Evolutionary conservation across 2,329 filamentous ascomycete species (phyloP).

Genomic region (Xylaria polymorpha): DNA sequence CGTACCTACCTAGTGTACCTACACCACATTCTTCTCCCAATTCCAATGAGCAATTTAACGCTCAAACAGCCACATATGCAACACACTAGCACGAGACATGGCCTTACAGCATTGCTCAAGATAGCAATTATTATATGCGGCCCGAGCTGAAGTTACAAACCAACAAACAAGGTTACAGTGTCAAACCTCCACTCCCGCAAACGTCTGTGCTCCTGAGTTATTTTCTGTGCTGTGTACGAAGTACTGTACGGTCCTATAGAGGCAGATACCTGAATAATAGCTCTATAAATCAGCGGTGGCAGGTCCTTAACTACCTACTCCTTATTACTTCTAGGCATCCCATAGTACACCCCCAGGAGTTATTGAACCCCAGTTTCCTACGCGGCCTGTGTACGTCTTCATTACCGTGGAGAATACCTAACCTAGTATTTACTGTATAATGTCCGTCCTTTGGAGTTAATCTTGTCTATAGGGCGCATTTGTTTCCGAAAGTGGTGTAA

Average conservation of each 20-base stretch:
- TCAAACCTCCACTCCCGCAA: slow-evolving; percentile 6
- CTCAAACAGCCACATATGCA: slow-evolving; percentile 35
- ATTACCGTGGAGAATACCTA: slow-evolving; percentile 2
- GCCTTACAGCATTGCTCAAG: slow-evolving; percentile 12
- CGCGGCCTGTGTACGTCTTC: slow-evolving; percentile 7
- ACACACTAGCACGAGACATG: slow-evolving; percentile 18
- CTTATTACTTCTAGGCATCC: neutral
- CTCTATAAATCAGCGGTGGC: neutral
- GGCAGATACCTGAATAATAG: neutral
- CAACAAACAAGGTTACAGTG: neutral
- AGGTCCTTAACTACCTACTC: neutral
- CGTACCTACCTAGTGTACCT: slow-evolving; percentile 9
- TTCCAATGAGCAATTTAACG: slow-evolving; percentile 33
- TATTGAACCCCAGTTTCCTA: slow-evolving; percentile 18
- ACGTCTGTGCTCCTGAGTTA: slow-evolving; percentile 20
- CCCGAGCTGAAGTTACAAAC: slow-evolving; percentile 14
- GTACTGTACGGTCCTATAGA: neutral
- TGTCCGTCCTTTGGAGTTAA: neutral
- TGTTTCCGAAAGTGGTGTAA: neutral
- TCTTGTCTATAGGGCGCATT: slow-evolving; percentile 1
- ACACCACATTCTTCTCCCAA: slow-evolving; percentile 3
- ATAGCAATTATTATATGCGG: slow-evolving; percentile 21
- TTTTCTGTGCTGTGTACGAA: slow-evolving; percentile 17
- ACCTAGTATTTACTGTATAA: neutral
- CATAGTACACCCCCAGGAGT: neutral